phyloP scores from a whole-genome alignment of 202 grass and related monocot species.

The Musa balbisiana region DNA sequence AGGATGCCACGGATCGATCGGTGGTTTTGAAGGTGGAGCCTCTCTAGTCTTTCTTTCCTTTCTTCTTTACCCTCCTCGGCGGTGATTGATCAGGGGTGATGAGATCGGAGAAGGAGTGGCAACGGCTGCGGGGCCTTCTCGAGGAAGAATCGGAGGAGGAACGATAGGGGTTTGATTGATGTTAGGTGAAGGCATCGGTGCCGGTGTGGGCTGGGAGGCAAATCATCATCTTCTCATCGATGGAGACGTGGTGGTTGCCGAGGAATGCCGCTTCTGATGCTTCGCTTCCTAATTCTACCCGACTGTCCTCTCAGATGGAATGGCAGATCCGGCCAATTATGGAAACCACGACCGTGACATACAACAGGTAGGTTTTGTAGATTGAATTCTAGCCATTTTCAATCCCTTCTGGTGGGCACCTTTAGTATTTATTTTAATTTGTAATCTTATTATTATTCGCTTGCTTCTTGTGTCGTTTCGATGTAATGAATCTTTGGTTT shows the following conservation, averaged over 20 bases:
- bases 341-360: conserved; percentile 38
- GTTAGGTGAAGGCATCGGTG: not conserved
- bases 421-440: not conserved
- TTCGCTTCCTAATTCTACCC: conserved; percentile 7
- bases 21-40: too few relatives aligned
- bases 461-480: not conserved
- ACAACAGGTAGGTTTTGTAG: conserved; percentile 24
- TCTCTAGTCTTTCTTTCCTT: too few relatives aligned
- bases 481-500: too few relatives aligned
- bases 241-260: not conserved
- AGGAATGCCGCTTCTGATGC: conserved; percentile 15
- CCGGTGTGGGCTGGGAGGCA: not conserved
- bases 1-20: too few relatives aligned
- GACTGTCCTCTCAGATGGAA: conserved; percentile 44
- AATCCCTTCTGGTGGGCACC: not conserved
- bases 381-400: not conserved
- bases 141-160: not conserved
- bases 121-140: too few relatives aligned
- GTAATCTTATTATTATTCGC: not conserved
- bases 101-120: too few relatives aligned
- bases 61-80: too few relatives aligned
- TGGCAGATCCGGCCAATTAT: conserved; percentile 50
- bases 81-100: too few relatives aligned
- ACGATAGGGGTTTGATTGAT: not conserved
- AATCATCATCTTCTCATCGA: too few relatives aligned